Evolutionary conservation across 805 yeast genomes (phyloP).

Genomic region (Candida coquimbonensis): DNA sequence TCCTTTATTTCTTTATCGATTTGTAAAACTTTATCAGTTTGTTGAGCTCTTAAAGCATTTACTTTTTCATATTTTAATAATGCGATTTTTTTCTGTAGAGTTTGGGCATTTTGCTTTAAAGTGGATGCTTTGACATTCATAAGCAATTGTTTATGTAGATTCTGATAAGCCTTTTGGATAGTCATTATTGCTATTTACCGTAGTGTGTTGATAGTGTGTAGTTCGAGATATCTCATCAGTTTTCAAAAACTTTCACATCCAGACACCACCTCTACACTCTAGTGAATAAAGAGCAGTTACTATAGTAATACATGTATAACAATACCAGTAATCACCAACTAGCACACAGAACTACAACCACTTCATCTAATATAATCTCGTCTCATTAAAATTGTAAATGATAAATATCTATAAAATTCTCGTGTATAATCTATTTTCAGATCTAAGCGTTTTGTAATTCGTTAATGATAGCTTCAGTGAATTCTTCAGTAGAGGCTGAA

Average conservation of each 20-base stretch:
- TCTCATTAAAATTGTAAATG: neutral
- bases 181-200: constrained; percentile 2
- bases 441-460: constrained; percentile 10
- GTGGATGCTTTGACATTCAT: constrained; percentile 18
- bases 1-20: constrained; percentile 15
- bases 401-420: constrained; percentile 6
- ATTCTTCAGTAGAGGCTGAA: constrained; percentile 79
- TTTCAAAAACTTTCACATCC: neutral
- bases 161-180: constrained; percentile 12
- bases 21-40: constrained; percentile 14
- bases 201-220: neutral
- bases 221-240: neutral
- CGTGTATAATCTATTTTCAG: neutral
- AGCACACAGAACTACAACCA: too few species aligned
- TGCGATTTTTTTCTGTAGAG: constrained; percentile 20
- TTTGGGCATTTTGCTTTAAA: constrained; percentile 20
- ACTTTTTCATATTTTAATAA: constrained; percentile 21
- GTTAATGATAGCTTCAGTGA: constrained; percentile 82
- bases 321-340: too few species aligned
- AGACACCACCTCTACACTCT: neutral
- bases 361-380: neutral
- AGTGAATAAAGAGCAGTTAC: too few species aligned
- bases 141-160: constrained; percentile 18
- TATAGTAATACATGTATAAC: too few species aligned
- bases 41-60: constrained; percentile 19